Evolutionary conservation across 2,329 filamentous ascomycete species (phyloP), one percentile per base, ranked within the genome.

Genomic region (Phyllosticta citrichinensis): DNA sequence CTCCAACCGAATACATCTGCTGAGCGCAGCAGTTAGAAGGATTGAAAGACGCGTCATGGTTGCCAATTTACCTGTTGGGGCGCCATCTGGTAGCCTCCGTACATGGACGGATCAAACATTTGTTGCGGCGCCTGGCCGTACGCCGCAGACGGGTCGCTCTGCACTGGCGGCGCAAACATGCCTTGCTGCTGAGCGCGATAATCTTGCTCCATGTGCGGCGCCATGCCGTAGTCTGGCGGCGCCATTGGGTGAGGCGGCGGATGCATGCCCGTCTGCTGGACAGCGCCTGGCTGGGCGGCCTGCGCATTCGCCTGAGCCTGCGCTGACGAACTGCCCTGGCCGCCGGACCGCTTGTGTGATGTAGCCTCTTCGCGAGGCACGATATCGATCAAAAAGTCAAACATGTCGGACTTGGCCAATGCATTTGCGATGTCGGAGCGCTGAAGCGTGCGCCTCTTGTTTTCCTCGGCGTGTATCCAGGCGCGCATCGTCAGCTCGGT

Each of bases 381-480:
- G 64, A 99, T 99, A 72, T 99, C 94, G 73, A 99, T 99, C 63
- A 99, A 81, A 77, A 99, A 99, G 77, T 99, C 94, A 74, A 99
- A 99, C 94, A 99, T 99, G 78, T 99, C 94, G 22, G 91, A 97
- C 77, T 99, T 99, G 63, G 91, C 89, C 24, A 99, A 81, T 14
- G 94, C 94, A 11, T 91, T 95, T 22, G 94, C 94, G 72, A 99
- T 99, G 71, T 99, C 94, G 62, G 91, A 96, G 57, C 94, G 86
- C 76, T 99, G 94, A 51, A 99, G 80, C 1, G 94, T 99, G 52
- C 94, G 87, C 30, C 94, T 85, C 80, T 99, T 99, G 79, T 99
- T 99, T 76, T 99, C 94, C 73, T 99, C 94, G 17, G 94, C 94
- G 69, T 99, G 94, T 65, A 99, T 99, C 94, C 94, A 99, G 55